Conservation (phyloP, 495 filamentous ascomycete species). For the Entonaema liquescens region DNA sequence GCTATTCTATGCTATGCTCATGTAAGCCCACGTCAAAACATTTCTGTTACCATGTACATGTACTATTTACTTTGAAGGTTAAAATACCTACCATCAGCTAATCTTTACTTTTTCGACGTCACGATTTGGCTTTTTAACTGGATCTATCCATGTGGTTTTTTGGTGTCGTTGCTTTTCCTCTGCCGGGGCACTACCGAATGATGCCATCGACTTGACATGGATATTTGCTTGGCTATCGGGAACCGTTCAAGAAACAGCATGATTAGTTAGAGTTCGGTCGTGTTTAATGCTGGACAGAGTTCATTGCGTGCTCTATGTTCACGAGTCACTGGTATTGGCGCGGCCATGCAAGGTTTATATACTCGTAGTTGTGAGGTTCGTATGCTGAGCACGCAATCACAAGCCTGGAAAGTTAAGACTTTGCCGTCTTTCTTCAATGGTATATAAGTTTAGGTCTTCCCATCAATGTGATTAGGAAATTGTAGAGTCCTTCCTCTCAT, state of each 20-base stretch:
- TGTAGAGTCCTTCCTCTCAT: too few relatives aligned
- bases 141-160: not conserved
- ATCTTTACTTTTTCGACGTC: not conserved
- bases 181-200: not conserved
- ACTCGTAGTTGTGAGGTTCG: not conserved
- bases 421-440: not conserved
- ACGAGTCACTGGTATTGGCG: not conserved
- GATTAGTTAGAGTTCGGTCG: not conserved
- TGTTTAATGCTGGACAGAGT: not conserved
- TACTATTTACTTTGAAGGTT: not conserved
- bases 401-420: not conserved
- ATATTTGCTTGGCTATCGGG: not conserved
- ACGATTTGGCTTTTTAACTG: not conserved
- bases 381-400: not conserved
- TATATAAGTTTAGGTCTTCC: too few relatives aligned
- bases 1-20: not conserved
- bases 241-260: not conserved
- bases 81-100: not conserved
- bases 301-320: not conserved
- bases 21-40: not conserved
- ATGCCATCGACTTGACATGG: conserved; percentile 9
- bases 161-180: not conserved
- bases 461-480: too few relatives aligned
- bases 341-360: not conserved
- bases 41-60: too few relatives aligned